A percentile compares a stretch with the other conserved stretches of the same genome.
Conservation (phyloP, 139 green algal genomes). For the Chlamydomonas sp. region DNA sequence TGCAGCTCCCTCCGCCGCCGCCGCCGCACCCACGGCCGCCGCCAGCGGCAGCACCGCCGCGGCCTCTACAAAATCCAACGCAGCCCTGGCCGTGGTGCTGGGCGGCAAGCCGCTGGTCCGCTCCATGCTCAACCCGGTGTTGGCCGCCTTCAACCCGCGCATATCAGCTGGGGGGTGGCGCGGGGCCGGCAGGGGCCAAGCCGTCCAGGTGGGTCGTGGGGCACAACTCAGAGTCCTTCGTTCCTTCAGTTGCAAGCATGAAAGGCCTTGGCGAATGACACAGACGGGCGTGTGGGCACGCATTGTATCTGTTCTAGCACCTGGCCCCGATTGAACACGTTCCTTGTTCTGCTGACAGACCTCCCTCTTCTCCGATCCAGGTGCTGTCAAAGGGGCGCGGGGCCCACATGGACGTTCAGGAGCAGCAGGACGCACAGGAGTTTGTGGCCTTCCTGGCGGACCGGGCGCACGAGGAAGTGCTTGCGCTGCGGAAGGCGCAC, state of each 20-base stretch:
- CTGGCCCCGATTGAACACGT: too few relatives aligned
- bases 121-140: slow-evolving; percentile 66
- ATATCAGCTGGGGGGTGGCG: slow-evolving; percentile 14
- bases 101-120: slow-evolving; percentile 66
- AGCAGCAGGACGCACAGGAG: slow-evolving; percentile 59
- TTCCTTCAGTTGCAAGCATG: background rate
- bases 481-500: slow-evolving; percentile 50
- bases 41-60: too few relatives aligned
- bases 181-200: slow-evolving; percentile 9
- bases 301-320: too few relatives aligned
- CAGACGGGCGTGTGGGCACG: too few relatives aligned
- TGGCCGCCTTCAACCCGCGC: slow-evolving; percentile 67
- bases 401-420: background rate
- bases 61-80: too few relatives aligned
- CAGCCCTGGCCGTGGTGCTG: slow-evolving; percentile 39
- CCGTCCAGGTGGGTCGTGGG: slow-evolving; percentile 27
- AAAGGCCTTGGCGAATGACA: background rate
- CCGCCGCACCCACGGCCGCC: background rate
- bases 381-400: background rate
- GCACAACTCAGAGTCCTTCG: background rate
- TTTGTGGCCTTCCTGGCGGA: slow-evolving; percentile 85
- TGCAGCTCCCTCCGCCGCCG: too few relatives aligned
- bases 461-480: slow-evolving; percentile 75
- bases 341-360: background rate
- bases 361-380: slow-evolving; percentile 6